A percentile compares a stretch with the other conserved stretches of the same genome.
These are phyloP conservation scores for Verticillium tricorpus DNA, from an alignment of 2,329 filamentous ascomycete genomes.

Conservation along the genomic window DNA sequence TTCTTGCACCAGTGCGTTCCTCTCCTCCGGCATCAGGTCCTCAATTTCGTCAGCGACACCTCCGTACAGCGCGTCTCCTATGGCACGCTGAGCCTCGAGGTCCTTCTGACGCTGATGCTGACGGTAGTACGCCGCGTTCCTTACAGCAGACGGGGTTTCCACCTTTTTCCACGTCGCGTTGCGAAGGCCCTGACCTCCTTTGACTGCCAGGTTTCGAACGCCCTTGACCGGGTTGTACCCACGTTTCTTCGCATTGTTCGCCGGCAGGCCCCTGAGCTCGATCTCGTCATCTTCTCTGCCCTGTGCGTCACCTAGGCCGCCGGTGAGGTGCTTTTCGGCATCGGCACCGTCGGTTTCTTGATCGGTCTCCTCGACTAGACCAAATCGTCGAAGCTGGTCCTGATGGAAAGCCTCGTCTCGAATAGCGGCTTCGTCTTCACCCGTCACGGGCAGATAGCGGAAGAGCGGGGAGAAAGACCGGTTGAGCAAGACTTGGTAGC, in stretches of 20 bases:
- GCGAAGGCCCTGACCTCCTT: constrained; percentile 43
- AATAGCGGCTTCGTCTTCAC: constrained; percentile 92
- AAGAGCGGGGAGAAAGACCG: constrained; percentile 79
- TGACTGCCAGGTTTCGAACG: constrained; percentile 43
- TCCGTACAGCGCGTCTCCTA: constrained; percentile 79
- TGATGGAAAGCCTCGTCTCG: constrained; percentile 85
- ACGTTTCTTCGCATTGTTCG: constrained; percentile 24
- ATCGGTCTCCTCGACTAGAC: constrained; percentile 50
- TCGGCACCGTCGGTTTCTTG: constrained; percentile 39
- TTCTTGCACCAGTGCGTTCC: constrained; percentile 77
- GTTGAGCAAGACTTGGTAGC: constrained; percentile 81
- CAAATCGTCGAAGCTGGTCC: constrained; percentile 67
- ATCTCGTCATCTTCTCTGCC: constrained; percentile 23
- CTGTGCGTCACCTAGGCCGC: constrained; percentile 33
- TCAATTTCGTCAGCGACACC: constrained; percentile 91
- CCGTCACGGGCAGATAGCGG: constrained; percentile 85
- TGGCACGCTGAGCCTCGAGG: constrained; percentile 66
- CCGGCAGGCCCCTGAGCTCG: constrained; percentile 23
- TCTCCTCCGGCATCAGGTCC: constrained; percentile 84
- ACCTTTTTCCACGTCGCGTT: constrained; percentile 39
- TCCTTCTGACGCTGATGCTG: constrained; percentile 50
- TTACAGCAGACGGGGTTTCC: constrained; percentile 26
- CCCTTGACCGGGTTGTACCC: constrained; percentile 42
- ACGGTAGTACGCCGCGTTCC: constrained; percentile 43
- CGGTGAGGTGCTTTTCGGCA: constrained; percentile 37